Percentiles rank a stretch among this genome's conserved stretches.
Conservation (phyloP, 176 grass and related monocot genomes). For the Carex cristatella region DNA sequence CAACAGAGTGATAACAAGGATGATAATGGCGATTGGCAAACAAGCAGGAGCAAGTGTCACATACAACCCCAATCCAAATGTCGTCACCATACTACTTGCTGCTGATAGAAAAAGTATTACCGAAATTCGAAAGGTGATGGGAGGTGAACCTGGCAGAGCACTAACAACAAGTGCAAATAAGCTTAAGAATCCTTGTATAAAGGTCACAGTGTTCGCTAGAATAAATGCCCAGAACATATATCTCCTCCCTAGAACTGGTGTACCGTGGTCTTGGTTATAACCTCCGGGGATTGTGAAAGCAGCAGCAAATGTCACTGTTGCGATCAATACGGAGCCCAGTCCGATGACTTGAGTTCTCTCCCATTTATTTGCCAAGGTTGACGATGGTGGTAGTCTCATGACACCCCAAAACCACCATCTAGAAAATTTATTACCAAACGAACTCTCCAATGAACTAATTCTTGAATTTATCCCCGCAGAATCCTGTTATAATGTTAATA, state of each 20-base stretch:
- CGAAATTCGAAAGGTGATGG: too few species aligned
- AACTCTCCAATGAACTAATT: too few species aligned
- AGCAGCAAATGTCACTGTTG: not conserved
- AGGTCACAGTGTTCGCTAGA: not conserved
- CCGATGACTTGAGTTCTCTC: not conserved
- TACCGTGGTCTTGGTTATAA: not conserved
- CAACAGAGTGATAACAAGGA: not conserved
- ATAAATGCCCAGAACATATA: not conserved
- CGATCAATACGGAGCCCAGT: not conserved
- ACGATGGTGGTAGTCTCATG: too few species aligned
- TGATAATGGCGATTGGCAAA: not conserved
- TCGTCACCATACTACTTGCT: not conserved
- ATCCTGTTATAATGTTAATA: too few species aligned
- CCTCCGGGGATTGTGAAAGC: conserved; percentile 2
- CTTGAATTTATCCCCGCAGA: too few species aligned
- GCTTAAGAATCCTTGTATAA: not conserved
- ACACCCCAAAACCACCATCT: too few species aligned
- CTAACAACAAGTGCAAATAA: not conserved
- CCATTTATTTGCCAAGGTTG: not conserved
- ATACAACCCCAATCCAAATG: not conserved
- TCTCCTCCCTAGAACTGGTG: not conserved
- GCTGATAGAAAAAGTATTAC: too few species aligned
- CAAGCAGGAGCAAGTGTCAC: not conserved
- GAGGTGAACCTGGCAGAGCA: not conserved
- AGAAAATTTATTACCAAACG: too few species aligned